These are phyloP conservation scores for Primulina eburnea DNA, from an alignment of 257 asterid species.

Conservation along the genomic window DNA sequence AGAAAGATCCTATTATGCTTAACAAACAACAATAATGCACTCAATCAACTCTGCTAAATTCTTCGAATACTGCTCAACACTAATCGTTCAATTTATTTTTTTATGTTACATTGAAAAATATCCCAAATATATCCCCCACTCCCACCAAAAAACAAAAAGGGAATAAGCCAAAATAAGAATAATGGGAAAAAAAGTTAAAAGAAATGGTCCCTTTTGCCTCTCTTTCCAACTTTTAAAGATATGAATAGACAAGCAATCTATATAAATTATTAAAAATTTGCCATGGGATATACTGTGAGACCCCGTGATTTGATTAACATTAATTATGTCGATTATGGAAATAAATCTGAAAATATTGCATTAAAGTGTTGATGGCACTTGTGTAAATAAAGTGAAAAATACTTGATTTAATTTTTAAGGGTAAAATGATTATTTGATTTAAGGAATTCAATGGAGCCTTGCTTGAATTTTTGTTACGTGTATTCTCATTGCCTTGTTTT, in stretches of 20 bases:
- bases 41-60: conserved; percentile 19
- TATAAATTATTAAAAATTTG: neutral
- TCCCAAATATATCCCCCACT: conserved; percentile 22
- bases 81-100: conserved; percentile 14
- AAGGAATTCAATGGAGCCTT: too few relatives aligned
- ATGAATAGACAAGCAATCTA: neutral
- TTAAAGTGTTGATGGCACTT: too few relatives aligned
- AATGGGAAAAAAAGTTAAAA: neutral
- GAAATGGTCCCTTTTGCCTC: conserved; percentile 13
- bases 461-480: too few relatives aligned
- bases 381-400: too few relatives aligned
- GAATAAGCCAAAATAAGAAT: conserved; percentile 7
- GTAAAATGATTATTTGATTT: too few relatives aligned
- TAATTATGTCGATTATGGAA: too few relatives aligned
- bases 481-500: too few relatives aligned
- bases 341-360: too few relatives aligned
- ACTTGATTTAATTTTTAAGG: too few relatives aligned
- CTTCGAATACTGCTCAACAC: conserved; percentile 24
- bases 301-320: too few relatives aligned
- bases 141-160: conserved; percentile 8
- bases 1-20: conserved; percentile 7
- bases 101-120: conserved; percentile 1
- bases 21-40: conserved; percentile 28
- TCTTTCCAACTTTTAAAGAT: conserved; percentile 21
- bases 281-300: too few relatives aligned